Base-by-base conservation (phyloP, 345 rosid genomes). In the Diplotaxis tenuifolia region DNA sequence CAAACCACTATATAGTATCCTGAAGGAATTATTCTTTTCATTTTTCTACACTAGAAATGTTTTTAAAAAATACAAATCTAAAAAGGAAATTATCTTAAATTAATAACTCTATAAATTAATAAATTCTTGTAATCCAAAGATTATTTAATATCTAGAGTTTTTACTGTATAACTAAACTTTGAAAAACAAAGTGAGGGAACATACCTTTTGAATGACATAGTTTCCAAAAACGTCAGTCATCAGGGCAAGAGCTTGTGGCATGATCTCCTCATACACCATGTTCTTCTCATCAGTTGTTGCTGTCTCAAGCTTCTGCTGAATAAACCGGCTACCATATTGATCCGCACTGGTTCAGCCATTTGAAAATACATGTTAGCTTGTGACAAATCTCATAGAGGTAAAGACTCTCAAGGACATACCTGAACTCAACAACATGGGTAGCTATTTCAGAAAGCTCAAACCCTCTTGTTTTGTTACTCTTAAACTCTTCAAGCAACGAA, bases 171-270 rank as follows among this genome's bases (percentile, higher is more conserved):
- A 58, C 21, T 9, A n/a, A 23, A 27, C n/a, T 27, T 7, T 12
- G 12, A 54, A 20, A 21, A 47, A 36, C 1, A 23, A 14, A 29
- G 65, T 15, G 10, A 22, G 12, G 3, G 56, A 20, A 34, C 18
- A 11, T 84, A 93, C 98, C 97, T 93, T 93, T 62, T 93, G 98
- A 80, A 93, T 82, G 69, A 93, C 98, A 81, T 93, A 93, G 68
- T 93, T 93, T 47, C 98, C 98, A 73, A 93, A 93, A 40, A 93
- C 98, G 62, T 93, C 98, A 38, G 97, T 93, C 97, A 93, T 93
- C 62, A 93, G 77, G 22, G 92, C 75, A 56, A 93, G 86, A 20
- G 89, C 91, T 58, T 83, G 86, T 7, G 97, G 94, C 92, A 93
- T 89, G 52, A 93, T 91, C 83, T 93, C 98, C 74, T 78, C 79